Evolutionary conservation across 1,139 yeast genomes (phyloP), one percentile per base, ranked within the genome.

Genomic region (Hansenula sp.): DNA sequence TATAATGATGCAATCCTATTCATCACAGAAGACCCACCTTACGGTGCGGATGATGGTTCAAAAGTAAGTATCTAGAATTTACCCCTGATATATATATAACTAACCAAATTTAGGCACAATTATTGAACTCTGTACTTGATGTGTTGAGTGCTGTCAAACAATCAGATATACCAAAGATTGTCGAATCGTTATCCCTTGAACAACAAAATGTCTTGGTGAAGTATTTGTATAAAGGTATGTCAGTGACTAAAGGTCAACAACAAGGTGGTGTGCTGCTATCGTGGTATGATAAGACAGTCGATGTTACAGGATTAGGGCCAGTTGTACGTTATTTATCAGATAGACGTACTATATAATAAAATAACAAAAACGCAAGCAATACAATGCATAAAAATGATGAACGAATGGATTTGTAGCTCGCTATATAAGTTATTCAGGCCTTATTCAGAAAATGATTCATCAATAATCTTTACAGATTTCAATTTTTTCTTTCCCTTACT

Each of bases 231-330:
- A 84, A 82, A 56, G 89, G 88, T 34, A 88, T 94, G 95, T 70
- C 80, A 31, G 68, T 82, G 10, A 73, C 79, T 24, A 79, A 79
- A 51, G 88, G 94, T 6, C 88, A 89, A 50, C 86, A 85, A 53
- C 89, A 84, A 53, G 96, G 97, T 18, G 96, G 96, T 36, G 71
- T 82, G 41, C 64, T 94, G 54, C 76, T 94, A 56, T 75, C 81
- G 30, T 94, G 98, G 98, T 88, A 84, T 59, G 97, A 92, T 55
- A 89, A 88, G 64, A 77, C 94, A 21, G 82, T 87, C 31, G 95
- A 84, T 47, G 66, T 77, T 33, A 78, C 90, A 13, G 97, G 97
- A 16, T 80, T 85, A 59, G 96, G 96, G 11, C 86, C 96, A 32
- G 83, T 92, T 53, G 85, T 86, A 38, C 79, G 96, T 54, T 88